Evolutionary conservation across 169 alveolate species (phyloP), one percentile per base, ranked within the genome.

Genomic region (Blepharisma undulans): DNA sequence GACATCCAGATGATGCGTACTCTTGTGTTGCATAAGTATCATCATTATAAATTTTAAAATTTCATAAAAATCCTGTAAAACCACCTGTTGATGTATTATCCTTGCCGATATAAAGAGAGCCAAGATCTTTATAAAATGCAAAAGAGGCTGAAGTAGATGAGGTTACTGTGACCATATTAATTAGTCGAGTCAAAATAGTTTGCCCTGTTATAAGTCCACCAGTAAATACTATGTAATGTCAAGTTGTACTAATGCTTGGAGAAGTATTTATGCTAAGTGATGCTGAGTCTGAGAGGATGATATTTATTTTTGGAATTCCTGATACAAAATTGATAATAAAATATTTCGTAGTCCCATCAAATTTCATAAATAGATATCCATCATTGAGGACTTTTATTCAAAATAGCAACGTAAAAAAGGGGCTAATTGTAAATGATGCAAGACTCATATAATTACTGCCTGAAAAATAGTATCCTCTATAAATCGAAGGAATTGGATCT

Each of bases 381-480:
- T 78, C 86, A 78, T 22, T 29, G 21, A 27, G 21, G 10, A 61
- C 18, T 32, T 32, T 78, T 2, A 78, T 14, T 61, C 86, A 78
- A 2, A 32, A 6, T 4, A 34, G 6, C 4, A 78, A 21, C 12
- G 60, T 7, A 25, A 25, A 78, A 25, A 7, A 22, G 6, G 29
- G 29, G 7, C 86, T 36, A n/a, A 78, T 1, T 2, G 60, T 78
- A 6, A 78, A 29, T 21, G 60, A 29, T 29, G 61, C 3, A 29
- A 48, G 66, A 18, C 29, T 21, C 25, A 78, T 21, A 78, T 5
- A 78, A 29, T 25, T 30, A 21, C 30, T 33, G 2, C 78, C 74
- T 19, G 25, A 22, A 30, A 82, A 82, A n/a, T 82, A 82, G 60
- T 82, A 82, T 18, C 89, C 89, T 82, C 89, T 22, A 30, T 82